Conservation (phyloP, 2,329 filamentous ascomycete genomes). For the Pseudovirgaria hyperparasitica region DNA sequence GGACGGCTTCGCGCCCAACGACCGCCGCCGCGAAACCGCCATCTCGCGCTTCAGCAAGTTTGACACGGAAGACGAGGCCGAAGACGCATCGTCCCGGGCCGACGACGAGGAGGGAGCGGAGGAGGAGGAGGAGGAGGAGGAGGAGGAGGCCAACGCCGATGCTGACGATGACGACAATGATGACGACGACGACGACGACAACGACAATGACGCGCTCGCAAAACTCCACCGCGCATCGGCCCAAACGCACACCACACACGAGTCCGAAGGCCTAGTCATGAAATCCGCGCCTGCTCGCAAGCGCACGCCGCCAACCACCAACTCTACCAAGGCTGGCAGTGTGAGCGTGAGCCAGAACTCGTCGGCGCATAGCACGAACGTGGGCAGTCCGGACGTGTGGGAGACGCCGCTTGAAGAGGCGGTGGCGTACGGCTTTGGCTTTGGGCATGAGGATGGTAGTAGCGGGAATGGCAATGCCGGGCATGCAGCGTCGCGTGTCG, state of each 20-base stretch:
- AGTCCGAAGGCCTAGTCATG: too few species aligned
- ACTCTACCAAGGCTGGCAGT: too few species aligned
- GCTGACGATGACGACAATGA: too few species aligned
- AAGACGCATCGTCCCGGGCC: not conserved
- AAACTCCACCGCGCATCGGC: too few species aligned
- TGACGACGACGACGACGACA: slow-evolving; percentile 6
- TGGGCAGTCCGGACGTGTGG: slow-evolving; percentile 19
- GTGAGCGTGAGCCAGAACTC: slow-evolving; percentile 3
- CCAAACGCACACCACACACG: too few species aligned
- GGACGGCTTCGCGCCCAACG: too few species aligned
- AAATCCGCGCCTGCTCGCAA: too few species aligned
- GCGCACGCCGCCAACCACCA: too few species aligned
- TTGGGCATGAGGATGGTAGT: slow-evolving; percentile 4
- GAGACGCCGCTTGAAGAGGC: slow-evolving; percentile 27
- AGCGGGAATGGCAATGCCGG: not conserved
- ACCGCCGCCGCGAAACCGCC: too few species aligned
- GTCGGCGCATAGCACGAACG: slow-evolving; percentile 10
- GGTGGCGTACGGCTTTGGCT: slow-evolving; percentile 29
- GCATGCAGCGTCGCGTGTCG: not conserved
- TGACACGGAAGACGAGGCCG: slow-evolving; percentile 1
- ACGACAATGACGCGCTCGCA: slow-evolving; percentile 3
- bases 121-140: slow-evolving; percentile 6
- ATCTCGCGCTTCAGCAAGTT: too few species aligned
- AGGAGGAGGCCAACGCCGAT: too few species aligned
- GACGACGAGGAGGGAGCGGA: not conserved